These are phyloP conservation scores for Cladosporium sp. DNA, from an alignment of 2,329 filamentous ascomycete species.

Conservation along the genomic window DNA sequence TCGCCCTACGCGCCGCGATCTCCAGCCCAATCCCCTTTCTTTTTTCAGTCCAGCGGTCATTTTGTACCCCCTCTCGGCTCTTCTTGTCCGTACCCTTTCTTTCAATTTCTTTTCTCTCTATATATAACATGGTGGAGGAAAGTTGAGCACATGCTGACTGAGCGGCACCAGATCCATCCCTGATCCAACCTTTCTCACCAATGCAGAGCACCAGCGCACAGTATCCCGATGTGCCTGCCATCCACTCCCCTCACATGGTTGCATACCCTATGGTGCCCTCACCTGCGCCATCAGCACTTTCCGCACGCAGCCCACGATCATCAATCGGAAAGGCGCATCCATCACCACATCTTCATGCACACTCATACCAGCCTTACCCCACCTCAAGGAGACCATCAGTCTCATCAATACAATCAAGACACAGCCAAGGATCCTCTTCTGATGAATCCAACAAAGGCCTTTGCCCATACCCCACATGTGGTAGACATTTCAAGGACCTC, in stretches of 20 bases:
- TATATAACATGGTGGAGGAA: constrained; percentile 11
- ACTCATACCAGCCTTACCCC: constrained; percentile 39
- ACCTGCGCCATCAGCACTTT: constrained; percentile 58
- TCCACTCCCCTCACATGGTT: constrained; percentile 35
- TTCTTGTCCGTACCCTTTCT: constrained; percentile 38
- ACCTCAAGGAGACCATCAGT: constrained; percentile 61
- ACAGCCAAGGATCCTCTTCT: constrained; percentile 40
- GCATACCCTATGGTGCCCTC: constrained; percentile 51
- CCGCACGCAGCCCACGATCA: constrained; percentile 39
- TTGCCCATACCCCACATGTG: constrained; percentile 80
- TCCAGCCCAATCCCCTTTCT: constrained; percentile 28
- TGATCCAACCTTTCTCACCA: constrained; percentile 51
- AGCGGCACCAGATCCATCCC: constrained; percentile 48
- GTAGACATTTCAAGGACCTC: constrained; percentile 81
- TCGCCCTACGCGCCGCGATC: constrained; percentile 11
- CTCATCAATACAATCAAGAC: constrained; percentile 67
- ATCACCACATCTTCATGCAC: constrained; percentile 63
- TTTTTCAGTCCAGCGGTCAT: constrained; percentile 33
- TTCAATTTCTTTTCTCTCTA: constrained; percentile 21
- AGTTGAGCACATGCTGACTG: not conserved
- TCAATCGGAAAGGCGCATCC: constrained; percentile 35
- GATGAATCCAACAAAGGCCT: constrained; percentile 58
- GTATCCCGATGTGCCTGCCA: constrained; percentile 37
- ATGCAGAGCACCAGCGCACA: constrained; percentile 39
- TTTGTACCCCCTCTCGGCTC: constrained; percentile 34